Evolutionary conservation across 2,329 filamentous ascomycete genomes (phyloP).

Genomic region (Aureobasidium namibiae): DNA sequence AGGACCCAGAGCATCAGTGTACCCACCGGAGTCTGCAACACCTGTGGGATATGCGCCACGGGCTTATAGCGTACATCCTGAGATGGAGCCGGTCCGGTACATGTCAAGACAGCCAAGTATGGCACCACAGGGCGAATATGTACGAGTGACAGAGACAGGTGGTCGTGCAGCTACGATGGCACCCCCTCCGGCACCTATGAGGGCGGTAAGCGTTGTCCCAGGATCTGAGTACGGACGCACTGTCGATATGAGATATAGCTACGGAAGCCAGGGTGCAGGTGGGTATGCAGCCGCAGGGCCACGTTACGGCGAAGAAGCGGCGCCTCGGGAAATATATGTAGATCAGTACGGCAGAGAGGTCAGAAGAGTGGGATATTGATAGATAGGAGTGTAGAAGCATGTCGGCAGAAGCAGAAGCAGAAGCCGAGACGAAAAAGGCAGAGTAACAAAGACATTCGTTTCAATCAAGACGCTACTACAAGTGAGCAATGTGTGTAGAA

Average conservation of each 20-base stretch:
- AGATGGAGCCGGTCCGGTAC: constrained; percentile 23
- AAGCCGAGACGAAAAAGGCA: neutral
- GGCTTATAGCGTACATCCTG: constrained; percentile 32
- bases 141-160: constrained; percentile 8
- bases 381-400: neutral
- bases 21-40: constrained; percentile 19
- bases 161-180: constrained; percentile 2
- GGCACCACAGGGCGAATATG: constrained; percentile 31
- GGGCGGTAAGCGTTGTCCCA: constrained; percentile 33
- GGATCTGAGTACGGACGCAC: constrained; percentile 18
- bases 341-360: constrained; percentile 32
- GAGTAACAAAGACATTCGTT: too few species aligned
- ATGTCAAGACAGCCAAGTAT: constrained; percentile 26
- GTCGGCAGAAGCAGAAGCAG: neutral
- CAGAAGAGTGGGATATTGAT: constrained; percentile 6
- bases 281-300: neutral
- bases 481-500: too few species aligned
- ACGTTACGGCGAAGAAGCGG: constrained; percentile 9
- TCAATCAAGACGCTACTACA: too few species aligned
- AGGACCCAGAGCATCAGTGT: constrained; percentile 6
- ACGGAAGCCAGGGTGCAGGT: neutral
- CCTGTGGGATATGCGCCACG: neutral
- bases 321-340: constrained; percentile 29
- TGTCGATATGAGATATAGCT: constrained; percentile 7
- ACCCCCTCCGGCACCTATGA: constrained; percentile 18